Percentiles rank a stretch among this genome's conserved stretches.
Conservation (phyloP, 345 rosid species). For the Moricandia arvensis region DNA sequence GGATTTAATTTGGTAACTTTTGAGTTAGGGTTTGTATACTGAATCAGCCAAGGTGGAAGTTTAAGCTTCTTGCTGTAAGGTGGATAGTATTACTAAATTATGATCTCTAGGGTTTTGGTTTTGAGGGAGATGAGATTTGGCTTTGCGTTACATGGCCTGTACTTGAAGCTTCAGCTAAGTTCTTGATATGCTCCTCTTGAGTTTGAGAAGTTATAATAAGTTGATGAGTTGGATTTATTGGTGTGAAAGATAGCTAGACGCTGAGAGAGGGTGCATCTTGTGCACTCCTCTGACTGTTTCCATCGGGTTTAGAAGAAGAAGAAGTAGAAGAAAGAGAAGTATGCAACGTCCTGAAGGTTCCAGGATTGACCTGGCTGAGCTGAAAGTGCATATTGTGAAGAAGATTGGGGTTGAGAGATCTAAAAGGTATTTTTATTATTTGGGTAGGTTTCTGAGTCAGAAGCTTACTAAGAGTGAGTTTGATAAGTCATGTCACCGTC, state of each 20-base stretch:
- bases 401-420: conserved; percentile 86
- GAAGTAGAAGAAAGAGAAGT: conserved; percentile 17
- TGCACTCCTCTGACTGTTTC: conserved; percentile 35
- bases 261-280: conserved; percentile 35
- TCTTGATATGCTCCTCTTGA: conserved; percentile 35
- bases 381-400: conserved; percentile 72
- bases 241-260: conserved; percentile 38
- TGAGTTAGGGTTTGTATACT: conserved; percentile 60
- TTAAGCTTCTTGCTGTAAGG: conserved; percentile 34
- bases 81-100: conserved; percentile 29
- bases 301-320: neutral
- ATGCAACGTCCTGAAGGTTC: conserved; percentile 82
- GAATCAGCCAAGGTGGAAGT: conserved; percentile 31
- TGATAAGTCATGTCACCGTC: conserved; percentile 66
- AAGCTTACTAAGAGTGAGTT: conserved; percentile 85
- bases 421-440: conserved; percentile 66
- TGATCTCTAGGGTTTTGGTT: conserved; percentile 71
- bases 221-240: conserved; percentile 31
- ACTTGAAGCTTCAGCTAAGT: conserved; percentile 24
- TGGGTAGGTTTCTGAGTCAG: conserved; percentile 81
- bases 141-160: conserved; percentile 51
- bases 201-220: conserved; percentile 15
- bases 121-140: conserved; percentile 58
- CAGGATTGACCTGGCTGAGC: conserved; percentile 80
- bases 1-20: conserved; percentile 36